phyloP scores from a whole-genome alignment of 108 stramenopile species.

The Mayamaea pseudoterrestris region DNA sequence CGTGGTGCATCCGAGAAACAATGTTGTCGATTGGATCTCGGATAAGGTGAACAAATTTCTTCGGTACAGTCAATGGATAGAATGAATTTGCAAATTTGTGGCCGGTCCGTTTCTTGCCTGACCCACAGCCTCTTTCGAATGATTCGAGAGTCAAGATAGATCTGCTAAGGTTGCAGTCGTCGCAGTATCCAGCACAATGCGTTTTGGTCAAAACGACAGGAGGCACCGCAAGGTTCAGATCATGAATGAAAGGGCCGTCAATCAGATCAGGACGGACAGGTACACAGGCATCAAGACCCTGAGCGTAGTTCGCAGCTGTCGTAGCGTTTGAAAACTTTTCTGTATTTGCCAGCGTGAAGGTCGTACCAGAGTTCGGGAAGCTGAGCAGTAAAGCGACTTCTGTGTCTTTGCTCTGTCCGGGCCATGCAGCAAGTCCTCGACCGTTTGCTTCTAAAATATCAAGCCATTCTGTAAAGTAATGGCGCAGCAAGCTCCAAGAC shows the following conservation, averaged over 20 bases:
- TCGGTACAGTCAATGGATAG: constrained; percentile 22
- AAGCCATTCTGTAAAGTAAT: background rate
- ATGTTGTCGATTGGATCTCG: constrained; percentile 54
- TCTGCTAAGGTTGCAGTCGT: constrained; percentile 17
- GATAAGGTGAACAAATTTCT: constrained; percentile 32
- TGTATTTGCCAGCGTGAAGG: constrained; percentile 3
- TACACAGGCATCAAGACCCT: background rate
- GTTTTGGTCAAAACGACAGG: constrained; percentile 40
- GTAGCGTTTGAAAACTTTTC: constrained; percentile 2
- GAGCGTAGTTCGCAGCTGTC: constrained; percentile 6
- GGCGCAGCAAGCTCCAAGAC: background rate
- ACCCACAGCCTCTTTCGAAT: constrained; percentile 4
- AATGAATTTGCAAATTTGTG: constrained; percentile 2
- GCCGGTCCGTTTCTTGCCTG: constrained; percentile 10
- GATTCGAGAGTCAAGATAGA: constrained; percentile 22
- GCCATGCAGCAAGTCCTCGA: no score
- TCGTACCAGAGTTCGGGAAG: no score
- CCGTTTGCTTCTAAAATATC: no score
- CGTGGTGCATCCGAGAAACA: constrained; percentile 34
- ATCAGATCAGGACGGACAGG: background rate
- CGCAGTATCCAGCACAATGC: constrained; percentile 42
- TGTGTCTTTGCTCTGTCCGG: no score
- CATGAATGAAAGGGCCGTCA: background rate
- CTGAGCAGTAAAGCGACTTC: no score
- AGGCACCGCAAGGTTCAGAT: constrained; percentile 1